These are phyloP conservation scores for Boletus vinaceobasis DNA, from an alignment of 768 basidiomycete genomes.

Conservation along the genomic window DNA sequence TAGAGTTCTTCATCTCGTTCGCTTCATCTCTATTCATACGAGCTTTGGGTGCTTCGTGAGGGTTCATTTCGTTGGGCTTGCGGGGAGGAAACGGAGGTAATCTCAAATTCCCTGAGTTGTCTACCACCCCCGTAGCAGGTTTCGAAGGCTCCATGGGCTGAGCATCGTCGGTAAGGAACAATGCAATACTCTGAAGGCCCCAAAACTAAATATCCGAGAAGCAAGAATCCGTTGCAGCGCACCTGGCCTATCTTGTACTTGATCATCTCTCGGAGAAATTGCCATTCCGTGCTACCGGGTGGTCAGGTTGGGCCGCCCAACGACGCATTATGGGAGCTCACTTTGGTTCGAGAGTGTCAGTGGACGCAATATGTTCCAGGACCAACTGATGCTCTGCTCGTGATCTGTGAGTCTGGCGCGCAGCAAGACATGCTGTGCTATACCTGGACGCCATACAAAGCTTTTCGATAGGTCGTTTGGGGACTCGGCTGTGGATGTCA, in stretches of 20 bases:
- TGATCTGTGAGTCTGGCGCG: constrained; percentile 6
- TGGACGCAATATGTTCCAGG: constrained; percentile 60
- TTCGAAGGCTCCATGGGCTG: constrained; percentile 39
- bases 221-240: constrained; percentile 1
- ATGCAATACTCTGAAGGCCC: constrained; percentile 43
- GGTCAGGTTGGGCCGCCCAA: constrained; percentile 9
- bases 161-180: constrained; percentile 42
- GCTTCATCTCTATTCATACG: constrained; percentile 64
- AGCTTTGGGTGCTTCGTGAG: constrained; percentile 52
- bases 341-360: constrained; percentile 61
- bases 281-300: constrained; percentile 61
- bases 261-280: constrained; percentile 62
- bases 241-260: constrained; percentile 72
- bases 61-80: constrained; percentile 44
- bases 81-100: constrained; percentile 72
- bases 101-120: constrained; percentile 55
- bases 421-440: neutral
- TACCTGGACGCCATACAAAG: constrained; percentile 57
- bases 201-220: neutral
- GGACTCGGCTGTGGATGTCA: constrained; percentile 17
- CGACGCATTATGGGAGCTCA: neutral
- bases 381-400: constrained; percentile 53
- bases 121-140: constrained; percentile 32
- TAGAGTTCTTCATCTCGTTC: constrained; percentile 47
- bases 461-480: constrained; percentile 13